Base-by-base conservation (phyloP, 768 basidiomycete genomes). In the Boletus rubescentipes region DNA sequence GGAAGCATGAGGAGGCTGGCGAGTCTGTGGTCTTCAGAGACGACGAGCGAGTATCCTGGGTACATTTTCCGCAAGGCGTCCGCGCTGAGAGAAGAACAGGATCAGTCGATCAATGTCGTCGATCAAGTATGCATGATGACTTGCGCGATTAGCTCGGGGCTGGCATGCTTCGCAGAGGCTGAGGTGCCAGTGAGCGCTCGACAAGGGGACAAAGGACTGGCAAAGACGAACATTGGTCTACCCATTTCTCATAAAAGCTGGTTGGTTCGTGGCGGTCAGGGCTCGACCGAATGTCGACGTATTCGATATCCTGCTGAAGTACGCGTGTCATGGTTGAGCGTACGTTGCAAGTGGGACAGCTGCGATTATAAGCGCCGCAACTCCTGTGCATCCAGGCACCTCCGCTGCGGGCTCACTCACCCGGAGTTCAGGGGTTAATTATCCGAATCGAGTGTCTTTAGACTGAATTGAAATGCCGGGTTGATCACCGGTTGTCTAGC, bases 41-140 rank as follows among this genome's bases (percentile, higher is more conserved):
- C 68, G 9, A 87, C 77, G 26, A 89, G 60, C 26, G 84, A 82
- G 61, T 86, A 76, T 10, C 79, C 77, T 7, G 87, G 85, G 64
- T 89, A 84, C 15, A 86, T 52, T 59, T 74, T 78, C 35, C 76
- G 79, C 36, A 91, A 73, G 36, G 75, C 70, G 54, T 83, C 73
- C 64, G 61, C 79, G 70, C 70, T 69, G 56, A 41, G 7, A 30
- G 31, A 26, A 44, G 47, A 14, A 23, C n/a, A 37, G 21, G 36
- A n/a, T 42, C 39, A 52, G 41, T 31, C 29, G 31, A 52, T 38
- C 53, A 42, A 54, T 61, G 43, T 50, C 45, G 11, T 32, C 38
- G 35, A 54, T 31, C 16, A 26, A 37, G 37, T 4, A 34, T 46
- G 10, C 7, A 12, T 2, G 26, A 43, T 6, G 38, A 65, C 75